Percentiles rank a stretch among this genome's conserved stretches.
Conservation (phyloP, 1,284 basidiomycete species). For the Pisolithus thermaeus region DNA sequence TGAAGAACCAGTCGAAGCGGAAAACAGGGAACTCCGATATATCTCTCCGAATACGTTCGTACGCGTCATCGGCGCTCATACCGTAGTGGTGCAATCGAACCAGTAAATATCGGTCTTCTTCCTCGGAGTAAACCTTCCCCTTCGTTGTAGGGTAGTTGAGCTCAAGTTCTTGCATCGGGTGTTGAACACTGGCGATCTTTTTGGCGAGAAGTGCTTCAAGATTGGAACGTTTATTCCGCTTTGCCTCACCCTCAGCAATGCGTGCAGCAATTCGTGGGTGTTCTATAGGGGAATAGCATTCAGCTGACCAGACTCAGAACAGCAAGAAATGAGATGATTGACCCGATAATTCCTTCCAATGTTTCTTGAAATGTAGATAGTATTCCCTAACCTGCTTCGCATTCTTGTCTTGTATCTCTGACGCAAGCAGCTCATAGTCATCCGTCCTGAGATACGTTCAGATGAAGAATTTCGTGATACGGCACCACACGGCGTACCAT, state of each 20-base stretch:
- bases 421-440: conserved; percentile 70
- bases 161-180: conserved; percentile 94
- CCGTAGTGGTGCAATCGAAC: conserved; percentile 92
- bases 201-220: conserved; percentile 71
- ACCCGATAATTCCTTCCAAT: conserved; percentile 85
- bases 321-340: not conserved
- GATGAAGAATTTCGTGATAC: no score
- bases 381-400: conserved; percentile 80
- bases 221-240: conserved; percentile 81
- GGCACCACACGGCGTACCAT: conserved; percentile 45
- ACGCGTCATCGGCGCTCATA: conserved; percentile 87
- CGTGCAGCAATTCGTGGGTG: conserved; percentile 77
- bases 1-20: conserved; percentile 99
- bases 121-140: conserved; percentile 93
- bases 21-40: conserved; percentile 96
- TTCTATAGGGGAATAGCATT: conserved; percentile 40
- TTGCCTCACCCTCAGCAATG: conserved; percentile 80
- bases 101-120: conserved; percentile 94
- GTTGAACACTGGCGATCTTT: conserved; percentile 78
- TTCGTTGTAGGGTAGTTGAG: conserved; percentile 93
- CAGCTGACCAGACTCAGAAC: not conserved
- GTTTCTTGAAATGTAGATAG: conserved; percentile 83
- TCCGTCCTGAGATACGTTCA: conserved; percentile 45
- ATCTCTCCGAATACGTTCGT: conserved; percentile 94
- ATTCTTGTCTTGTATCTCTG: conserved; percentile 85